A percentile compares a stretch with the other conserved stretches of the same genome.
Conservation (phyloP, 768 basidiomycete species). For the Agrocybe praecox region DNA sequence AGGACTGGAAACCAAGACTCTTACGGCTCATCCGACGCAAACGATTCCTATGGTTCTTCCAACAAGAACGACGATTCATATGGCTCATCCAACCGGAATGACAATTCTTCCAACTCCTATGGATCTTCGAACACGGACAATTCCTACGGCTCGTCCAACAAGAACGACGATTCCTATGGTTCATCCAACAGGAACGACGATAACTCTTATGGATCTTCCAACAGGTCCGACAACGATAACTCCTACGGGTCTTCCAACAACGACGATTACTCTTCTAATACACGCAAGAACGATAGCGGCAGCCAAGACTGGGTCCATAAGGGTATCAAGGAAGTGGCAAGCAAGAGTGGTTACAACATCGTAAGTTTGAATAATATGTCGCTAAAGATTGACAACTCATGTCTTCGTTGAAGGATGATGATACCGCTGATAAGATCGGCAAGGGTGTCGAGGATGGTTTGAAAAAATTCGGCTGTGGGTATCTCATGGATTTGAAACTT, state of each 20-base stretch:
- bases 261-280: slow-evolving; percentile 11
- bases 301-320: slow-evolving; percentile 32
- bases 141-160: slow-evolving; percentile 28
- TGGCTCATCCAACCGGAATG: slow-evolving; percentile 7
- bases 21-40: slow-evolving; percentile 20
- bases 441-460: slow-evolving; percentile 36
- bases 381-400: too few species aligned
- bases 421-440: slow-evolving; percentile 40
- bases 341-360: slow-evolving; percentile 45
- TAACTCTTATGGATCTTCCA: slow-evolving; percentile 21
- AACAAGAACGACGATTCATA: slow-evolving; percentile 22
- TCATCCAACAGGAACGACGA: slow-evolving; percentile 16
- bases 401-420: slow-evolving; percentile 30
- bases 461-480: slow-evolving; percentile 36
- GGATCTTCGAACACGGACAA: slow-evolving; percentile 27
- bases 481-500: too few species aligned
- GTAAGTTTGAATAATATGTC: slow-evolving; percentile 28
- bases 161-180: slow-evolving; percentile 18
- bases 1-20: slow-evolving; percentile 18
- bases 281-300: slow-evolving; percentile 12
- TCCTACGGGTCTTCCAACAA: slow-evolving; percentile 5
- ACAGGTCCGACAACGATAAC: too few species aligned
- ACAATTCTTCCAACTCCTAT: slow-evolving; percentile 21
- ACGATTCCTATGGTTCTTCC: slow-evolving; percentile 22
- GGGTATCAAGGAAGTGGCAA: slow-evolving; percentile 38